Evolutionary conservation across 2,329 filamentous ascomycete genomes (phyloP), one percentile per base, ranked within the genome.

Genomic region (Fusarium pilosicola): DNA sequence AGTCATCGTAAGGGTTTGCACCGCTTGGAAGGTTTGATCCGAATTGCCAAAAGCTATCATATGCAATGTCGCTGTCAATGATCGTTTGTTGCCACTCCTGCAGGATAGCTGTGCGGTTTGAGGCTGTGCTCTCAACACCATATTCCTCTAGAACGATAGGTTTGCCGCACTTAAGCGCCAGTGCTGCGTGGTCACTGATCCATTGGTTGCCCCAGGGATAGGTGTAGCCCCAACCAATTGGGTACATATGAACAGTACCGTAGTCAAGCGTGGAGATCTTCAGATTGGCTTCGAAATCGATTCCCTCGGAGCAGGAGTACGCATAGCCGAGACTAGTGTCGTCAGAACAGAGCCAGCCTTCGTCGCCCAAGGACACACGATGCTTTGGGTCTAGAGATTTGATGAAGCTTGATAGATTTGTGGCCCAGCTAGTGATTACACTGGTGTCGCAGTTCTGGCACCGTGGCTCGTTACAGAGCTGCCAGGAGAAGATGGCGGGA

Each of bases 151-250:
- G 4, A 36, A 61, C 38, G 7, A 61, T 54, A 11, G 58, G 46
- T 2, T 61, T 61, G 28, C 58, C 46, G 4, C 55, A 42, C 36
- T 55, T 54, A 7, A 17, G 14, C 1, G 58, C 58, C 28, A 61
- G n/a, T 17, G 36, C 36, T 20, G 36, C 58, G 22, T 61, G 58
- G 20, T 61, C 46, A 54, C 58, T n/a, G 22, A 61, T 61, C 58
- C 58, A 61, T 20, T 61, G 58, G n/a, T 61, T 61, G 5, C 58
- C 58, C 58, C 58, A 61, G 1, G 58, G 58, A 13, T 61, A 61
- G 2, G 22, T 61, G 36, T 61, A 54, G 10, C 58, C 58, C 58
- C 58, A 61, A 7, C 58, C 58, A 11, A 61, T 61, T n/a, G 58
- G 58, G 24, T 61, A 61, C 46, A 61, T 61, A 5, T 61, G 46